These are phyloP conservation scores for Vanrija sp. DNA, from an alignment of 1,284 basidiomycete genomes.

Conservation along the genomic window DNA sequence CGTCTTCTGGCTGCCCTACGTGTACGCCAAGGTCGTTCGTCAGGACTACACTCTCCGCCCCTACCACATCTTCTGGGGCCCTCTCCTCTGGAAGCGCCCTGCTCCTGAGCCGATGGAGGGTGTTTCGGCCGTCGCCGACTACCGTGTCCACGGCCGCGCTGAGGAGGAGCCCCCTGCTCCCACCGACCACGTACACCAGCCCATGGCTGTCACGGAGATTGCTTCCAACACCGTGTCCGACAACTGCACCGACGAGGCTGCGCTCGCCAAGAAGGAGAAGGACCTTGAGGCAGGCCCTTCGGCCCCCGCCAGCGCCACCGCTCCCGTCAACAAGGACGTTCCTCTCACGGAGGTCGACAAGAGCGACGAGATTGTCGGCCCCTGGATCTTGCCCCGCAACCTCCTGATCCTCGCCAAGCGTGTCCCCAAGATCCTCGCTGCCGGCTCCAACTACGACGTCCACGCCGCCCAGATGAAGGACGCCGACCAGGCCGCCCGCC, in stretches of 20 bases:
- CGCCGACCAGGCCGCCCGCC: background rate
- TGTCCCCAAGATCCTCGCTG: constrained; percentile 25
- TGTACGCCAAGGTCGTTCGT: constrained; percentile 50
- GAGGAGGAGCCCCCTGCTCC: background rate
- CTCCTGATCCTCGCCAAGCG: constrained; percentile 48
- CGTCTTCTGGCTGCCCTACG: constrained; percentile 54
- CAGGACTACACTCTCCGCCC: constrained; percentile 51
- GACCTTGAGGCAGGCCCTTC: background rate
- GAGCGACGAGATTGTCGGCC: constrained; percentile 26
- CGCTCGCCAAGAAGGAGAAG: constrained; percentile 2
- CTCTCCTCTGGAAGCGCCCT: constrained; percentile 50
- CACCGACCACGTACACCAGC: constrained; percentile 2
- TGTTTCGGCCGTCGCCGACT: constrained; percentile 2
- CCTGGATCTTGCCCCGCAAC: constrained; percentile 46
- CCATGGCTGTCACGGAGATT: background rate
- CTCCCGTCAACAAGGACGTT: background rate
- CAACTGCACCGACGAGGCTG: background rate
- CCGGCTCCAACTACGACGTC: constrained; percentile 43
- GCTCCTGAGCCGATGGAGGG: constrained; percentile 30
- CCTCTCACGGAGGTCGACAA: constrained; percentile 9
- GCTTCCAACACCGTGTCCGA: background rate
- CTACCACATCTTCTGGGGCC: constrained; percentile 53
- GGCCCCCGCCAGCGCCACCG: background rate
- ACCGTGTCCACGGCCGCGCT: constrained; percentile 11
- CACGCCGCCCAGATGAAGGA: constrained; percentile 40